Conservation (phyloP, 2,329 filamentous ascomycete genomes). For the Ophiosphaerella herpotricha region DNA sequence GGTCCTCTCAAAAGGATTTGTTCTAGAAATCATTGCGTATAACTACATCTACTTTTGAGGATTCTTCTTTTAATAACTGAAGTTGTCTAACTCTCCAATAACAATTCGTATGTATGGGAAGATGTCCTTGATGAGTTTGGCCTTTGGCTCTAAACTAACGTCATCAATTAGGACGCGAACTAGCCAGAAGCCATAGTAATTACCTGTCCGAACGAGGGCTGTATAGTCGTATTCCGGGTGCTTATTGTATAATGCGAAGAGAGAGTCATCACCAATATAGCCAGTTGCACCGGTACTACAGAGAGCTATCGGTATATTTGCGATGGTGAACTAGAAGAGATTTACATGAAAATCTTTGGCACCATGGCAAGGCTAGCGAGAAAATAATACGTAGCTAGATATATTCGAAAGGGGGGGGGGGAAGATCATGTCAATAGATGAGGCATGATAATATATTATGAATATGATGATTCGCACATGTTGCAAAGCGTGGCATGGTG, state of each 20-base stretch:
- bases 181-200: no score
- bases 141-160: constrained; percentile 45
- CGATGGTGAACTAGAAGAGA: neutral
- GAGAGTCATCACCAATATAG: constrained; percentile 46
- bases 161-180: neutral
- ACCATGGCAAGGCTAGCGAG: constrained; percentile 12
- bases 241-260: constrained; percentile 49
- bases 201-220: constrained; percentile 47
- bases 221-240: constrained; percentile 55
- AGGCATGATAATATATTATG: no score
- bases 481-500: no score
- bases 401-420: no score
- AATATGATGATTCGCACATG: no score
- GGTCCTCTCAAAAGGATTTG: neutral
- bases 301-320: neutral
- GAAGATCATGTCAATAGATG: no score
- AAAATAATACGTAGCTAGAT: no score
- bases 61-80: constrained; percentile 53
- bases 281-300: constrained; percentile 33
- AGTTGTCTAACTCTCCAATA: constrained; percentile 56
- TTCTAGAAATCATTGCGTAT: constrained; percentile 18
- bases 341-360: constrained; percentile 30
- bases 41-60: constrained; percentile 57
- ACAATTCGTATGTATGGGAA: constrained; percentile 55
- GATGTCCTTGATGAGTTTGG: constrained; percentile 46